Evolutionary conservation across 2,329 filamentous ascomycete species (phyloP).

Genomic region (Beauveria sp.): DNA sequence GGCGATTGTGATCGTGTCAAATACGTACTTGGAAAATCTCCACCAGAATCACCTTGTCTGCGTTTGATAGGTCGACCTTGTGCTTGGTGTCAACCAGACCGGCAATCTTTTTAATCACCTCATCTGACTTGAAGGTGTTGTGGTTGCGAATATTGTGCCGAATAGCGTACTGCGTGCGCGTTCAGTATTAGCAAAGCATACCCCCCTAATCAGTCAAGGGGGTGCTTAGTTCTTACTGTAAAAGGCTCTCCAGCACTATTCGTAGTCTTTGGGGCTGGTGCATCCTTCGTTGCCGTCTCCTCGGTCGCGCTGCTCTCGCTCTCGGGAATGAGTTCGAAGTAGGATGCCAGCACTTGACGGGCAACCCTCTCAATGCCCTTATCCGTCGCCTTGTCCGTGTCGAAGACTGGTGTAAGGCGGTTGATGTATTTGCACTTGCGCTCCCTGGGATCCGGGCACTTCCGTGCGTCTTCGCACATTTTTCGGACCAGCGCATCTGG

Average conservation of each 20-base stretch:
- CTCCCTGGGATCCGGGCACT: constrained; percentile 31
- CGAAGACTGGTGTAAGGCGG: constrained; percentile 43
- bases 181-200: neutral
- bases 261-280: constrained; percentile 4
- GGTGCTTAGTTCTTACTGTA: constrained; percentile 34
- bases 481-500: constrained; percentile 45
- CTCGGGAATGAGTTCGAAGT: constrained; percentile 44
- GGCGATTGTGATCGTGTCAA: neutral
- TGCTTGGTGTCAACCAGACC: constrained; percentile 57
- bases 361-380: constrained; percentile 60
- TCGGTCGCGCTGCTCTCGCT: constrained; percentile 14
- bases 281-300: constrained; percentile 1
- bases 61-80: constrained; percentile 69
- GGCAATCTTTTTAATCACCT: constrained; percentile 65
- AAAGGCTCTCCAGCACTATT: constrained; percentile 18
- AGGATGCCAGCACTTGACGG: constrained; percentile 50
- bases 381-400: constrained; percentile 58
- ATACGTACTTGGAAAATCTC: constrained; percentile 67
- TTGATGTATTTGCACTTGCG: constrained; percentile 53
- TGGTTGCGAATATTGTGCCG: constrained; percentile 71
- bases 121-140: constrained; percentile 57
- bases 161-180: constrained; percentile 63
- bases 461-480: constrained; percentile 48
- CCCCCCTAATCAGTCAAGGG: neutral
- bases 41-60: constrained; percentile 71